Evolutionary conservation across 768 basidiomycete species (phyloP).

Genomic region (Amanita phalloides): DNA sequence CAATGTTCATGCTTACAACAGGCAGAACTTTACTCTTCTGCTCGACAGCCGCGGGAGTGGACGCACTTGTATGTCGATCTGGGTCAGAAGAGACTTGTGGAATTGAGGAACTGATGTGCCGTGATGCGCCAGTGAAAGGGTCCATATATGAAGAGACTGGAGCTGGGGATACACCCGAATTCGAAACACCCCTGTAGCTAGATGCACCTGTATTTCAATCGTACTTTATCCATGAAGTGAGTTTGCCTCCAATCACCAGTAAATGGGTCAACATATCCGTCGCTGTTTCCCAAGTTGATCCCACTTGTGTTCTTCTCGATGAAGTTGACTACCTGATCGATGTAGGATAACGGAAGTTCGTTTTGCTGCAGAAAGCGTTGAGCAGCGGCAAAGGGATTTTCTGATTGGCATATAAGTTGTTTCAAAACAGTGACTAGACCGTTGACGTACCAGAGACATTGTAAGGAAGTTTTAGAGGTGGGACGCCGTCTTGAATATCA

Average conservation of each 20-base stretch:
- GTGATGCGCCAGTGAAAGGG: slow-evolving; percentile 64
- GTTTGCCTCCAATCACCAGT: slow-evolving; percentile 45
- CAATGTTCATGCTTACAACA: slow-evolving; percentile 25
- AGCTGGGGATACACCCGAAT: slow-evolving; percentile 17
- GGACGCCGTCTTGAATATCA: slow-evolving; percentile 87
- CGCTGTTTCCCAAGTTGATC: slow-evolving; percentile 51
- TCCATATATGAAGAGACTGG: slow-evolving; percentile 38
- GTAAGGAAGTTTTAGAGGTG: slow-evolving; percentile 89
- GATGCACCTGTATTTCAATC: slow-evolving; percentile 38
- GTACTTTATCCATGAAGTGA: slow-evolving; percentile 1
- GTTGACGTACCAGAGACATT: slow-evolving; percentile 62
- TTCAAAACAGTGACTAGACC: background rate
- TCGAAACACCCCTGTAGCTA: slow-evolving; percentile 40
- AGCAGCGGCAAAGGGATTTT: slow-evolving; percentile 86
- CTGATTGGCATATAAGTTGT: slow-evolving; percentile 26
- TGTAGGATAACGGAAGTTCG: slow-evolving; percentile 71
- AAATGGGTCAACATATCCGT: slow-evolving; percentile 76
- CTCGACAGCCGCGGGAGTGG: slow-evolving; percentile 21
- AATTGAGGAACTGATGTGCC: slow-evolving; percentile 35
- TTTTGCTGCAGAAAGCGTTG: slow-evolving; percentile 79
- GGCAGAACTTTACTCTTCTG: slow-evolving; percentile 33
- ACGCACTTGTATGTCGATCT: slow-evolving; percentile 66
- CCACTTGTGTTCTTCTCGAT: slow-evolving; percentile 88
- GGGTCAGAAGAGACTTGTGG: slow-evolving; percentile 21
- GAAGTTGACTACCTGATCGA: slow-evolving; percentile 87